A percentile compares a stretch with the other conserved stretches of the same genome.
Conservation (phyloP, 2,329 filamentous ascomycete genomes). For the Aspergillus piperis region DNA sequence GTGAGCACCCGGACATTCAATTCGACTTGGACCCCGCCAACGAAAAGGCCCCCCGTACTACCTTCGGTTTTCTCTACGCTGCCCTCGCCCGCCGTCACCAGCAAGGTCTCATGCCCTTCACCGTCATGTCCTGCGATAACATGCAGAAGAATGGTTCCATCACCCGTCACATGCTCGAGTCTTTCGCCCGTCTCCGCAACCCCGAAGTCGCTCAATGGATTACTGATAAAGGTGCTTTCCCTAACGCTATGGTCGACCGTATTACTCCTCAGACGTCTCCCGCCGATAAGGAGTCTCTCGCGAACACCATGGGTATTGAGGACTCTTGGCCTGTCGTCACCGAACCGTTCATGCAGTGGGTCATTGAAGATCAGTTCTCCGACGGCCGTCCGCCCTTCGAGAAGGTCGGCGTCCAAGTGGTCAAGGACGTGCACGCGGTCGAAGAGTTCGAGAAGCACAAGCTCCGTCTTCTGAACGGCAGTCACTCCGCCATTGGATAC, state of each 20-base stretch:
- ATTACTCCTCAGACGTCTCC: constrained; percentile 55
- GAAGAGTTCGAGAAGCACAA: constrained; percentile 61
- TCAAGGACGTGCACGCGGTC: constrained; percentile 54
- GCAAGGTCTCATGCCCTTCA: constrained; percentile 55
- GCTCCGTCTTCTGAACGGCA: constrained; percentile 57
- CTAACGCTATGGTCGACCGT: constrained; percentile 59
- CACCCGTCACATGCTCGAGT: constrained; percentile 54
- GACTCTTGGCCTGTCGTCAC: constrained; percentile 58
- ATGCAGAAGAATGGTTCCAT: constrained; percentile 61
- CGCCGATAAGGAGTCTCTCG: constrained; percentile 49
- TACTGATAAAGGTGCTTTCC: constrained; percentile 51
- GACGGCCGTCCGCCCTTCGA: constrained; percentile 56
- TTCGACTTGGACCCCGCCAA: constrained; percentile 49
- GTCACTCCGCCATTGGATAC: constrained; percentile 56
- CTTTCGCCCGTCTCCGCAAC: constrained; percentile 52
- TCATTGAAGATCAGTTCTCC: constrained; percentile 56
- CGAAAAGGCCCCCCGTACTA: constrained; percentile 48
- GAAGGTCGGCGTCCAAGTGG: constrained; percentile 56
- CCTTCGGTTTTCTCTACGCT: constrained; percentile 56
- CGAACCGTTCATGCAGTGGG: constrained; percentile 60
- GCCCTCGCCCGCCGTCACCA: constrained; percentile 51
- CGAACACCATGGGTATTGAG: constrained; percentile 50
- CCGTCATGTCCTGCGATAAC: constrained; percentile 59
- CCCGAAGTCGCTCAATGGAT: constrained; percentile 55
- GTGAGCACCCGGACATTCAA: constrained; percentile 53